phyloP scores from a whole-genome alignment of 306 rosid genomes.

The Argentina anserina region DNA sequence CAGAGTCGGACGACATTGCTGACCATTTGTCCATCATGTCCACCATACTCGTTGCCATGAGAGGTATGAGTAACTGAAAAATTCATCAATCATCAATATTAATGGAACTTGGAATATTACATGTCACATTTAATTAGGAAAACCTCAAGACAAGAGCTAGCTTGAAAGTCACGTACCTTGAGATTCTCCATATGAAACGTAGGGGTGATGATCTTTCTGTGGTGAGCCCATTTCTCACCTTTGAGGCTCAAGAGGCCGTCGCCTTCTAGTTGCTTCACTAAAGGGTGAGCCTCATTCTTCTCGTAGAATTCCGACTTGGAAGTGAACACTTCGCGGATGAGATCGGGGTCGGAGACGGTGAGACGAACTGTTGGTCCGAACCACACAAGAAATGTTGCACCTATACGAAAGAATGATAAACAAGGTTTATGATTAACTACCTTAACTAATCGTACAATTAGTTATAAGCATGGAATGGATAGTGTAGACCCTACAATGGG shows the following conservation, averaged over 20 bases:
- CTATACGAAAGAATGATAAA: slow-evolving; percentile 27
- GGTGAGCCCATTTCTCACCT: slow-evolving; percentile 96
- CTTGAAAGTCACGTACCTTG: slow-evolving; percentile 38
- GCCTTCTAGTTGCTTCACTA: slow-evolving; percentile 90
- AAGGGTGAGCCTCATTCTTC: slow-evolving; percentile 93
- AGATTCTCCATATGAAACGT: slow-evolving; percentile 93
- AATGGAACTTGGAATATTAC: neutral
- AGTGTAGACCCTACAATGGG: slow-evolving; percentile 65
- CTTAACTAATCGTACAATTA: neutral
- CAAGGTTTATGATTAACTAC: neutral
- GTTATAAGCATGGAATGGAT: slow-evolving; percentile 36
- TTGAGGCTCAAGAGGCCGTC: slow-evolving; percentile 94
- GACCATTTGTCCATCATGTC: slow-evolving; percentile 80
- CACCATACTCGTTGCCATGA: slow-evolving; percentile 67
- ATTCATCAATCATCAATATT: neutral
- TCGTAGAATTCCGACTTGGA: slow-evolving; percentile 82
- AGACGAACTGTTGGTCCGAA: slow-evolving; percentile 87
- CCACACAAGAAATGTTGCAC: slow-evolving; percentile 89
- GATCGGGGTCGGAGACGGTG: slow-evolving; percentile 83
- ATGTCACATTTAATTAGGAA: neutral
- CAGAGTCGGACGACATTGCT: slow-evolving; percentile 34
- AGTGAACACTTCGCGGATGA: slow-evolving; percentile 77
- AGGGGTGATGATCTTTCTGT: slow-evolving; percentile 76
- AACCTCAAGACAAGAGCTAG: neutral
- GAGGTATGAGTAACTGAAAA: slow-evolving; percentile 69